Evolutionary conservation across 1,139 yeast genomes (phyloP).

Genomic region (Saccharomycopsis hybrid): DNA sequence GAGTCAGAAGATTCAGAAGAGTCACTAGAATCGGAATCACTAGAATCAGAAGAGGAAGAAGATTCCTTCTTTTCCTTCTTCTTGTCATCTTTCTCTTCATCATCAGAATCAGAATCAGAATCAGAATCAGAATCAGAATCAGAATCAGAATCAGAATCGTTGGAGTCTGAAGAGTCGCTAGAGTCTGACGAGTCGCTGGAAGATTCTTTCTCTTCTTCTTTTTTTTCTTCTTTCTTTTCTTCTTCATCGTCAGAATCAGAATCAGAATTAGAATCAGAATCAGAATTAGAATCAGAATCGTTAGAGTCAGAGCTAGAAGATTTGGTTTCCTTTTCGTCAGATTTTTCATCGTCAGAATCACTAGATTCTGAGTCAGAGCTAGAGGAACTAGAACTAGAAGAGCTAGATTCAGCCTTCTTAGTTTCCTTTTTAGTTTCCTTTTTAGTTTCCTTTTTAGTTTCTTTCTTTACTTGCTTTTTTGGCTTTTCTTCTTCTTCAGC

Average conservation of each 20-base stretch:
- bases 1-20: constrained; percentile 27
- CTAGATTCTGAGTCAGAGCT: too few relatives aligned
- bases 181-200: constrained; percentile 4
- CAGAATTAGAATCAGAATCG: too few relatives aligned
- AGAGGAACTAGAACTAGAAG: not conserved
- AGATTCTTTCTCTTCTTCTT: constrained; percentile 19
- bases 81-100: constrained; percentile 20
- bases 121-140: constrained; percentile 30
- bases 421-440: constrained; percentile 6
- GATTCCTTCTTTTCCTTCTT: constrained; percentile 14
- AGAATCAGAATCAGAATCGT: constrained; percentile 21
- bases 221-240: constrained; percentile 20
- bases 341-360: too few relatives aligned
- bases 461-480: too few relatives aligned
- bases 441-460: constrained; percentile 25
- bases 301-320: too few relatives aligned
- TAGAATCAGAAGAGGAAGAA: constrained; percentile 14
- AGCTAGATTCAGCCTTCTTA: constrained; percentile 13
- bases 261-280: constrained; percentile 22
- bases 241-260: constrained; percentile 23
- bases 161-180: constrained; percentile 24
- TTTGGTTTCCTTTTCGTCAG: too few relatives aligned
- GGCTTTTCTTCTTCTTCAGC: constrained; percentile 9
- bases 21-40: constrained; percentile 28
- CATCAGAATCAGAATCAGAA: constrained; percentile 24